Evolutionary conservation across 768 basidiomycete species (phyloP).

Genomic region (Tylopilus felleus): DNA sequence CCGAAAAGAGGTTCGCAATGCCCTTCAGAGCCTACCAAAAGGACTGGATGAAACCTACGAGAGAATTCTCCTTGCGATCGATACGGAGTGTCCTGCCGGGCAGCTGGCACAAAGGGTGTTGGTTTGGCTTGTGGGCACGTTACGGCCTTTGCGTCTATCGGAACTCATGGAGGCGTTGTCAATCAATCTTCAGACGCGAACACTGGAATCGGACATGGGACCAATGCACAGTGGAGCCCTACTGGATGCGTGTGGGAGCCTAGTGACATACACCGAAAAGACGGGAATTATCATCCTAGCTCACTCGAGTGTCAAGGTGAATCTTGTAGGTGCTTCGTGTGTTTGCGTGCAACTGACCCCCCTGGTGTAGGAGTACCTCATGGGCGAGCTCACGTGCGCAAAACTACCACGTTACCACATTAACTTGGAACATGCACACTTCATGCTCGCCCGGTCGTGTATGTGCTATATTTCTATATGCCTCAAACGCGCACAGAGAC

Average conservation of each 20-base stretch:
- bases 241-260: conserved; percentile 7
- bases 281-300: conserved; percentile 1
- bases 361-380: conserved; percentile 2
- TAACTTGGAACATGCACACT: not conserved
- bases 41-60: conserved; percentile 5
- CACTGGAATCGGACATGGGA: not conserved
- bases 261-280: conserved; percentile 1
- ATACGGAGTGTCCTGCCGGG: not conserved
- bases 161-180: conserved; percentile 5
- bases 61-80: not conserved
- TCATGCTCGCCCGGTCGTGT: not conserved
- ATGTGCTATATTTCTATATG: conserved; percentile 6
- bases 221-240: conserved; percentile 4
- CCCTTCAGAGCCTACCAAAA: not conserved
- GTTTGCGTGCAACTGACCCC: not conserved
- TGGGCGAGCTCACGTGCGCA: not conserved
- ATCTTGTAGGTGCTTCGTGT: not conserved
- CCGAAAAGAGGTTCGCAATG: not conserved
- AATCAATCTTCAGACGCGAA: not conserved
- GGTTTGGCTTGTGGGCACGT: not conserved
- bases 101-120: not conserved
- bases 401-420: not conserved
- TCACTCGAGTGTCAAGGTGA: conserved; percentile 5
- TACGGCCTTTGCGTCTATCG: not conserved
- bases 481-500: not conserved